phyloP scores from a whole-genome alignment of 805 yeast species.

The Lipomyces anomalus region DNA sequence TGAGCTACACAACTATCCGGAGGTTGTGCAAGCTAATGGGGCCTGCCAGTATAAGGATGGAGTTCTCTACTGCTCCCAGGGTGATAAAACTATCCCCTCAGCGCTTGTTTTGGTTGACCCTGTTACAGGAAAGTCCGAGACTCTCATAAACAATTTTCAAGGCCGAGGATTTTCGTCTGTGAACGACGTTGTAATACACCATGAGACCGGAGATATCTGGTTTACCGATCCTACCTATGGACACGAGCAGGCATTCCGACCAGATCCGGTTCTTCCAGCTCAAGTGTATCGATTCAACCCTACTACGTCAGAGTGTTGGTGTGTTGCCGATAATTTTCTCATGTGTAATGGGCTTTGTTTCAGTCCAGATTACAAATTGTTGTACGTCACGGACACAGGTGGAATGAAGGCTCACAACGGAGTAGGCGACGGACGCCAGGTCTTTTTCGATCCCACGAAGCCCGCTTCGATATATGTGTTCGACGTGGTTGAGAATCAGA shows the following conservation, averaged over 20 bases:
- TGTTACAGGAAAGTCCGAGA: slow-evolving; percentile 5
- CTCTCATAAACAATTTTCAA: slow-evolving; percentile 16
- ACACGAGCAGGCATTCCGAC: slow-evolving; percentile 18
- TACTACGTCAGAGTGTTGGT: slow-evolving; percentile 6
- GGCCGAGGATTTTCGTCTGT: slow-evolving; percentile 21
- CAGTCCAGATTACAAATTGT: slow-evolving; percentile 17
- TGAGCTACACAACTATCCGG: slow-evolving; percentile 5
- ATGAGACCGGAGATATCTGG: slow-evolving; percentile 21
- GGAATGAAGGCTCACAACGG: slow-evolving; percentile 18
- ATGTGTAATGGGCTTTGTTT: slow-evolving; percentile 23
- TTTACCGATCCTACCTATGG: slow-evolving; percentile 23
- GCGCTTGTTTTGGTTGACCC: slow-evolving; percentile 17
- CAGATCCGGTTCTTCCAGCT: slow-evolving; percentile 13
- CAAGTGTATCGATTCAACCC: slow-evolving; percentile 21
- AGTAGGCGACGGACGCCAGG: slow-evolving; percentile 16
- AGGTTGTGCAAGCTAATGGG: slow-evolving; percentile 18
- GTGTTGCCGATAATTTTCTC: slow-evolving; percentile 16
- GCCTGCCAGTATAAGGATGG: slow-evolving; percentile 15
- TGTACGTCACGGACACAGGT: slow-evolving; percentile 21
- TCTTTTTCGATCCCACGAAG: slow-evolving; percentile 6
- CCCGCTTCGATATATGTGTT: slow-evolving; percentile 19
- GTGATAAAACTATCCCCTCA: slow-evolving; percentile 7
- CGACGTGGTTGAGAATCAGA: slow-evolving; percentile 10
- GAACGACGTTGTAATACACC: slow-evolving; percentile 22
- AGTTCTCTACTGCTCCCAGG: slow-evolving; percentile 20